Percentiles rank a stretch among this genome's conserved stretches.
phyloP scores from a whole-genome alignment of 495 filamentous ascomycete genomes.

The Penicillium canescens region DNA sequence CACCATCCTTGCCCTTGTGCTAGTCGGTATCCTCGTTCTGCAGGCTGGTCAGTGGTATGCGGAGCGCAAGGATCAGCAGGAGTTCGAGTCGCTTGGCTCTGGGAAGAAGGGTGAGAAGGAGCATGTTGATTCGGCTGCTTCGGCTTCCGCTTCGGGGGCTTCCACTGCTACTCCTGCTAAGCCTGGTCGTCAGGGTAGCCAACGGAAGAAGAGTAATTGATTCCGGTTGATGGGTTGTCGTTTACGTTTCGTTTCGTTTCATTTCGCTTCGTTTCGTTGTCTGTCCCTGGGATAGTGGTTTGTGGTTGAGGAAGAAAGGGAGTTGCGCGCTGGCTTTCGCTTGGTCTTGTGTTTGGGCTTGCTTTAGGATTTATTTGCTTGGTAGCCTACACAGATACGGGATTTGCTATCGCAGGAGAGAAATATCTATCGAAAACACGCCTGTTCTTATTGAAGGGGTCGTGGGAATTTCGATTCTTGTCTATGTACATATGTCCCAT shows the following conservation, averaged over 20 bases:
- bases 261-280: not conserved
- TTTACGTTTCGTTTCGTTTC: not conserved
- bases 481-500: slow-evolving; percentile 25
- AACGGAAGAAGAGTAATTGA: slow-evolving; percentile 28
- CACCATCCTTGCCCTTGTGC: slow-evolving; percentile 87
- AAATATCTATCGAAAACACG: not conserved
- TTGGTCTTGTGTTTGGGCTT: not conserved
- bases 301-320: not conserved
- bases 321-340: not conserved
- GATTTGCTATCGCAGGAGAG: not conserved
- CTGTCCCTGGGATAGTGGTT: not conserved
- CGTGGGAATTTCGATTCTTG: not conserved
- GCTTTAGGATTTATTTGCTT: not conserved
- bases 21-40: slow-evolving; percentile 86
- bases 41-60: slow-evolving; percentile 99
- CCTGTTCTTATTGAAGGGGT: not conserved
- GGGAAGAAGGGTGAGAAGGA: slow-evolving; percentile 50
- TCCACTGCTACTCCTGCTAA: slow-evolving; percentile 10
- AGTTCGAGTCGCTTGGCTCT: slow-evolving; percentile 60
- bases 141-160: slow-evolving; percentile 10
- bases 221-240: not conserved
- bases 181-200: slow-evolving; percentile 21
- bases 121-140: slow-evolving; percentile 9
- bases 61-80: slow-evolving; percentile 85
- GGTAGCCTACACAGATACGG: not conserved